A percentile compares a stretch with the other conserved stretches of the same genome.
These are phyloP conservation scores for Sphenostylis stenocarpa DNA, from an alignment of 306 rosid genomes.

Conservation along the genomic window DNA sequence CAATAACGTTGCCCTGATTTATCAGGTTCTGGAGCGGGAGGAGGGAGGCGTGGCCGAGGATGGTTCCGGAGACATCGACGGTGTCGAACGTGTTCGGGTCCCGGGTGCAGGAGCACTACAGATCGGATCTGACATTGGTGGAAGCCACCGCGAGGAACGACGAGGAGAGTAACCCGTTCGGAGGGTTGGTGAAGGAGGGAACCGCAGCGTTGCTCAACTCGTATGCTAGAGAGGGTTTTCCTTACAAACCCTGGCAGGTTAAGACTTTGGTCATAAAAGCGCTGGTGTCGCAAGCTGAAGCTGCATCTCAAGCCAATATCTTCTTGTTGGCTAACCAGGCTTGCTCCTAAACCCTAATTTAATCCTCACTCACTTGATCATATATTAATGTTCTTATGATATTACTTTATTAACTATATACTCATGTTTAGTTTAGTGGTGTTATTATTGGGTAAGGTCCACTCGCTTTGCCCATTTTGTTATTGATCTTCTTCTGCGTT, in stretches of 20 bases:
- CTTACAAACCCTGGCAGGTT: conserved; percentile 80
- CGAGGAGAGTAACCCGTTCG: conserved; percentile 47
- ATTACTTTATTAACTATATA: background rate
- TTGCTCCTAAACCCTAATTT: conserved; percentile 42
- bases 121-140: conserved; percentile 69
- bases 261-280: conserved; percentile 81
- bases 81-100: conserved; percentile 83
- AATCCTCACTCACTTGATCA: background rate
- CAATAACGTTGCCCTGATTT: background rate
- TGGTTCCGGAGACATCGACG: conserved; percentile 82
- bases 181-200: conserved; percentile 70
- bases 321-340: conserved; percentile 68
- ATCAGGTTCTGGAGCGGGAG: conserved; percentile 77
- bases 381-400: too few relatives aligned
- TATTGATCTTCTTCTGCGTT: background rate
- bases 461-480: background rate
- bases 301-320: conserved; percentile 54
- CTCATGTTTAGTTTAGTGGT: background rate
- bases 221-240: conserved; percentile 63
- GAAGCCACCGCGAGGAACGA: conserved; percentile 72
- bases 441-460: background rate
- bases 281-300: conserved; percentile 58
- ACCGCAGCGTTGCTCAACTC: conserved; percentile 76
- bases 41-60: conserved; percentile 81
- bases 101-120: conserved; percentile 63